Percentiles rank a stretch among this genome's conserved stretches.
Evolutionary conservation across 371 early-diverging fungal genomes (phyloP).

Genomic region (Mucor circinelloides): DNA sequence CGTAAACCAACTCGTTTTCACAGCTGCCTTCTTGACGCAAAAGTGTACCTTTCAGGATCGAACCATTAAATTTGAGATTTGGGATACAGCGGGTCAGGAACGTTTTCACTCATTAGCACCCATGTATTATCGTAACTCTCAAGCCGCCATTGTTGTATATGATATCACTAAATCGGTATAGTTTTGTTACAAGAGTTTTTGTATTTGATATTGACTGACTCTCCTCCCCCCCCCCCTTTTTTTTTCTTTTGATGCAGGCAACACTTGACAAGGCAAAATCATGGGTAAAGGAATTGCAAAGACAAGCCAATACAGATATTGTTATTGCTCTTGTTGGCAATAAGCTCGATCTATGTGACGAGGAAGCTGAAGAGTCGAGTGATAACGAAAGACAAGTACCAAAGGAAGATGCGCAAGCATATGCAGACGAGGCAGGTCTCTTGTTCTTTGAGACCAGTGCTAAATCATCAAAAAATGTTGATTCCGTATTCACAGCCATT

Average conservation of each 20-base stretch:
- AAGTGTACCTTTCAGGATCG: conserved; percentile 65
- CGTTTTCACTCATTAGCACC: conserved; percentile 95
- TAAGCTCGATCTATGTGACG: conserved; percentile 80
- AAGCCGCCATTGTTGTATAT: conserved; percentile 95
- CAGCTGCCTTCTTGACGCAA: conserved; percentile 83
- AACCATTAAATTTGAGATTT: conserved; percentile 84
- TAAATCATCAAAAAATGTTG: conserved; percentile 82
- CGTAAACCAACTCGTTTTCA: not conserved
- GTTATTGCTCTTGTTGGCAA: conserved; percentile 97
- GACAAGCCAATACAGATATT: conserved; percentile 92
- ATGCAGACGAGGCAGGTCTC: conserved; percentile 77
- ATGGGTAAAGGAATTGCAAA: conserved; percentile 98
- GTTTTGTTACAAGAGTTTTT: conserved; percentile 6
- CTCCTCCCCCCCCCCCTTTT: not conserved
- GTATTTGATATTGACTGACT: not conserved
- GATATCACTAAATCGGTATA: conserved; percentile 87
- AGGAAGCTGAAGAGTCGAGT: conserved; percentile 48
- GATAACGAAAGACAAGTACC: conserved; percentile 65
- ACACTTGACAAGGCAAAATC: conserved; percentile 96
- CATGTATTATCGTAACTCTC: conserved; percentile 98
- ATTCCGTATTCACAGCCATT: conserved; percentile 75
- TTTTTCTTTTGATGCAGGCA: conserved; percentile 48
- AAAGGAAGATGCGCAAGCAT: conserved; percentile 76
- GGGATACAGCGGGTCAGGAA: conserved; percentile 95
- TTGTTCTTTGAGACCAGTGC: conserved; percentile 89